Base-by-base conservation (phyloP, 1,284 basidiomycete species). In the Exobasidium cylindrosporum region DNA sequence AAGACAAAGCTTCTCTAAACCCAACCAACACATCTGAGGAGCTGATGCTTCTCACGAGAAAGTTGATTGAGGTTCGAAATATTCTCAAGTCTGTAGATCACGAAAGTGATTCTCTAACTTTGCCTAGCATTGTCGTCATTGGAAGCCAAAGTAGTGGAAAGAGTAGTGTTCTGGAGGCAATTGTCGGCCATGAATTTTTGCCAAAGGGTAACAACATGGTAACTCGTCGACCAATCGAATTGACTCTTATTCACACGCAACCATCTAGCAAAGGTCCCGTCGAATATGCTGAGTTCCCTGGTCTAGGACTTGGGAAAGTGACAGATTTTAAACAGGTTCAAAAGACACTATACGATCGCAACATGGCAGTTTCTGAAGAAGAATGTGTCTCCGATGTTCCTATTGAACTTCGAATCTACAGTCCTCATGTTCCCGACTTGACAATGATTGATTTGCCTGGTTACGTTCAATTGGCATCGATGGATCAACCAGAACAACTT, bases 181-280 rank as follows among this genome's bases (percentile, higher is more conserved):
- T 99, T 68, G 96, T 99, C 24, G 96, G 95, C 0, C 92, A 97
- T 68, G 93, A 98, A 80, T 98, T 99, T 81, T 83, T 99, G 45
- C 96, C 95, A 43, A 98, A 98, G 83, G 95, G 95, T 62, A 90
- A 94, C 81, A 98, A 98, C 81, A 99, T 99, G 96, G 96, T 98
- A 50, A 99, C 95, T 0, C 90, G 95, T 1, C 88, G 95, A 54
- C 96, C 95, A 0, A 96, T 99, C 74, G 95, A 99, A 80, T 86
- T 98, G 61, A 98, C 95, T 0, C 88, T 99, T 55, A 89, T 98
- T 63, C 91, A 98, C 78, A 96, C 91, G 0, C 90, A 91, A 14
- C 28, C 24, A 21, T 29, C 45, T 23, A 40, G 54, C 21, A 29
- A 40, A 28, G 47, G 31, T 14, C 62, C 65, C 17, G 65, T 77